Evolutionary conservation across 352 stramenopile genomes (phyloP).

Genomic region (Hyaloperonospora arabidopsidis): DNA sequence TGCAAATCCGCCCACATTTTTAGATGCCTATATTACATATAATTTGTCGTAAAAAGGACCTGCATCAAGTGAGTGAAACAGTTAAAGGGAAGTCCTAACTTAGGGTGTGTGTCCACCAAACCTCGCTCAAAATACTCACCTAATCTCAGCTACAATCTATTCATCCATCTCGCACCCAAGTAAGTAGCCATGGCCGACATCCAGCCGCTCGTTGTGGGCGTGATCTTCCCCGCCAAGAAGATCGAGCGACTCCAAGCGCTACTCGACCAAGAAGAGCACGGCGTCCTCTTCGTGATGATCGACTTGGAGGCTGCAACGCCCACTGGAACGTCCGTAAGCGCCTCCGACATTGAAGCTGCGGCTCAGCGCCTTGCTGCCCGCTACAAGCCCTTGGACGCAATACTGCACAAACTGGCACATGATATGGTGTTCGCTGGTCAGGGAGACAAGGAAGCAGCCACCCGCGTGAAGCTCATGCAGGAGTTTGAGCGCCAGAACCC

Average conservation of each 20-base stretch:
- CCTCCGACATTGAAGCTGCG: slow-evolving; percentile 24
- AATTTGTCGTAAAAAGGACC: no score
- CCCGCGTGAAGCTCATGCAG: slow-evolving; percentile 48
- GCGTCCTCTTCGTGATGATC: slow-evolving; percentile 68
- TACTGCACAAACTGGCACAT: slow-evolving; percentile 79
- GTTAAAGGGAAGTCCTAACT: no score
- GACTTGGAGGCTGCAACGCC: slow-evolving; percentile 46
- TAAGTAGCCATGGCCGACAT: slow-evolving; percentile 8
- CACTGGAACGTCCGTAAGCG: slow-evolving; percentile 9
- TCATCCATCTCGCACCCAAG: no score
- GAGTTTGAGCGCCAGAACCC: slow-evolving; percentile 38
- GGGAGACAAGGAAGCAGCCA: slow-evolving; percentile 35
- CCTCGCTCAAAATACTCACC: no score
- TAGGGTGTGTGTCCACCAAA: no score
- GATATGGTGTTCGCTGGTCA: slow-evolving; percentile 72
- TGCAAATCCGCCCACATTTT: no score
- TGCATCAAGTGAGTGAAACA: no score
- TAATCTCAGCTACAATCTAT: no score
- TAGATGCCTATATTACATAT: no score
- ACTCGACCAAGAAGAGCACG: slow-evolving; percentile 32
- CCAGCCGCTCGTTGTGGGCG: slow-evolving; percentile 45
- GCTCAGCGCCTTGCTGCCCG: slow-evolving; percentile 21
- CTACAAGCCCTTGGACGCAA: slow-evolving; percentile 46
- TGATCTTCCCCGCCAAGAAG: slow-evolving; percentile 82
- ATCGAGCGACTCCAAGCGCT: slow-evolving; percentile 64